These are phyloP conservation scores for Smittium mucronatum DNA, from an alignment of 371 early-diverging fungal species.

Conservation along the genomic window DNA sequence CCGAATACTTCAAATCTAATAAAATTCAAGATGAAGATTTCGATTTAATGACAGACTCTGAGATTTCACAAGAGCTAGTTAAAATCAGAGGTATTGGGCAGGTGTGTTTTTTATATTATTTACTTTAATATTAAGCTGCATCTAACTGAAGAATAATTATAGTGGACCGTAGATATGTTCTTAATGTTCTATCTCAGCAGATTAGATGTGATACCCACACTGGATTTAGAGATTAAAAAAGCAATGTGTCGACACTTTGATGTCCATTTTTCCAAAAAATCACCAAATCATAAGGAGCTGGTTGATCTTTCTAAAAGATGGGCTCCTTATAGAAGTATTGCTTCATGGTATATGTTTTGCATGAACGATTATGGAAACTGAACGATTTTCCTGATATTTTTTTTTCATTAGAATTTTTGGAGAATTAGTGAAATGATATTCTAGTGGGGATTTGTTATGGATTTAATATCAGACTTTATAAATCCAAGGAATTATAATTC, in stretches of 20 bases:
- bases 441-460: too few relatives aligned
- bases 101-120: slow-evolving; percentile 7
- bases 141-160: background rate
- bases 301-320: slow-evolving; percentile 36
- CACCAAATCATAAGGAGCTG: slow-evolving; percentile 36
- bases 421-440: too few relatives aligned
- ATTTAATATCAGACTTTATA: too few relatives aligned
- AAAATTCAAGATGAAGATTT: slow-evolving; percentile 33
- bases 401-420: too few relatives aligned
- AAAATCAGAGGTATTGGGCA: slow-evolving; percentile 47
- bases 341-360: slow-evolving; percentile 57
- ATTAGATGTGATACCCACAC: slow-evolving; percentile 44
- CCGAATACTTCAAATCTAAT: slow-evolving; percentile 37
- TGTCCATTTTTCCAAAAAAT: slow-evolving; percentile 30
- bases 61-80: slow-evolving; percentile 34
- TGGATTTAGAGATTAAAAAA: slow-evolving; percentile 46
- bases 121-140: background rate
- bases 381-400: too few relatives aligned
- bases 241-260: slow-evolving; percentile 47
- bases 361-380: too few relatives aligned
- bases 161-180: slow-evolving; percentile 59
- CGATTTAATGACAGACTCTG: slow-evolving; percentile 31
- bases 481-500: too few relatives aligned
- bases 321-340: slow-evolving; percentile 51
- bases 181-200: slow-evolving; percentile 47